phyloP scores from a whole-genome alignment of 441 rosid species.

The Melianthus villosus region DNA sequence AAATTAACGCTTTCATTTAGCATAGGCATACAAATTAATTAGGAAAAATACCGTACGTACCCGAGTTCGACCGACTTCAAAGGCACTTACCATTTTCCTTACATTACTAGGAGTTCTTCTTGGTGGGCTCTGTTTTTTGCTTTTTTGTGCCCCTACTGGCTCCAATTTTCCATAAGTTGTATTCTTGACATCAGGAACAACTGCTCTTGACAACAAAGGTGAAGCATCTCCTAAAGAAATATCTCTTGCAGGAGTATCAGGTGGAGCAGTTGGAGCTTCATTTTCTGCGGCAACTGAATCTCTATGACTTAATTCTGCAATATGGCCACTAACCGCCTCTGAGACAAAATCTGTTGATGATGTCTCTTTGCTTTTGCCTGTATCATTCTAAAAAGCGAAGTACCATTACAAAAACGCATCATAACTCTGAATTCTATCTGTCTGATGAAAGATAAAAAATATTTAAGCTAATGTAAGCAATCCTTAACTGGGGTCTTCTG shows the following conservation, averaged over 20 bases:
- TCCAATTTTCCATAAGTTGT: not conserved
- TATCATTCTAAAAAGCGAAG: constrained; percentile 22
- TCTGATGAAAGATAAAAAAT: constrained; percentile 5
- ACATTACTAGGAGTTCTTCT: constrained; percentile 32
- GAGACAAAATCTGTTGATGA: constrained; percentile 8
- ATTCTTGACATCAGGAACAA: no score
- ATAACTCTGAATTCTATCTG: not conserved
- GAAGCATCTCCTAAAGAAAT: constrained; percentile 10
- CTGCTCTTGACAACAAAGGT: no score
- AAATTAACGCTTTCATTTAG: not conserved
- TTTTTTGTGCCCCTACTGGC: not conserved
- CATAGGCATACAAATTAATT: not conserved
- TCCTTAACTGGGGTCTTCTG: constrained; percentile 33
- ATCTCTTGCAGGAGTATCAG: constrained; percentile 10
- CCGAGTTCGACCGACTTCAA: constrained; percentile 51
- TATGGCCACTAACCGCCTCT: constrained; percentile 4
- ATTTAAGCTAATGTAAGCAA: constrained; percentile 10
- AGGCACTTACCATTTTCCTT: constrained; percentile 59
- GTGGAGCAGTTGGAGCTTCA: constrained; percentile 10
- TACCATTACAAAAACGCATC: constrained; percentile 21
- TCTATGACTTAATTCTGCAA: constrained; percentile 6
- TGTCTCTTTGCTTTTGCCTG: constrained; percentile 20
- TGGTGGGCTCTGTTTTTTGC: not conserved
- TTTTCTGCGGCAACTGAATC: constrained; percentile 8
- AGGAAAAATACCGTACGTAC: constrained; percentile 16